Conservation (phyloP, 352 stramenopile species). For the Phytophthora pseudosyringae region DNA sequence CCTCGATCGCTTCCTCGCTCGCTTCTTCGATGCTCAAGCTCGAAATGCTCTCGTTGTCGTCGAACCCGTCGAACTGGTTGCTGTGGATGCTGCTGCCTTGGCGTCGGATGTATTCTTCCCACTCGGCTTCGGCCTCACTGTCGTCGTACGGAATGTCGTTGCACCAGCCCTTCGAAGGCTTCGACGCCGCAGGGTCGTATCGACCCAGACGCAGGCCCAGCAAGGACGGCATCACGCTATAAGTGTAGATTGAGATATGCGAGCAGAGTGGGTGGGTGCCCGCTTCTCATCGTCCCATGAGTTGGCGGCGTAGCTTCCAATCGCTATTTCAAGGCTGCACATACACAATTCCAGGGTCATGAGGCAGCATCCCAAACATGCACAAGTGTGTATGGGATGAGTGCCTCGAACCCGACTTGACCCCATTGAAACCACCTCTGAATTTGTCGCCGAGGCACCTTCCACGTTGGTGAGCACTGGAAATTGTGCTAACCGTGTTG, state of each 20-base stretch:
- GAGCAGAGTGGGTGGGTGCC: neutral
- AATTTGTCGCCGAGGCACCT: neutral
- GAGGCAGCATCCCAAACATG: conserved; percentile 16
- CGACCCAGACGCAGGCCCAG: conserved; percentile 17
- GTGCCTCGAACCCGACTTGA: conserved; percentile 9
- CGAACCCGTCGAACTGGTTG: conserved; percentile 24
- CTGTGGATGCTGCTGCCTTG: conserved; percentile 8
- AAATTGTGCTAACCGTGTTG: too few relatives aligned
- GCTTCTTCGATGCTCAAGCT: conserved; percentile 29
- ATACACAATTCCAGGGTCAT: neutral
- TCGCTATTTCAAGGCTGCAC: conserved; percentile 21
- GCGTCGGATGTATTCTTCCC: conserved; percentile 25
- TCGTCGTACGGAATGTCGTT: conserved; percentile 32
- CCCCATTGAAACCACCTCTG: conserved; percentile 11
- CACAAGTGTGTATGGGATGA: conserved; percentile 15
- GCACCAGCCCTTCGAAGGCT: conserved; percentile 30
- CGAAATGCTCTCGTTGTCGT: conserved; percentile 19
- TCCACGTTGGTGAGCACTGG: too few relatives aligned
- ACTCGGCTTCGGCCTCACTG: conserved; percentile 21
- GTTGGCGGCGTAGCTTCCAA: conserved; percentile 5
- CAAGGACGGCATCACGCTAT: conserved; percentile 31
- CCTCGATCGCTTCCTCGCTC: conserved; percentile 30
- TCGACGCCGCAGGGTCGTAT: conserved; percentile 23
- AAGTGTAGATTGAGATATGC: conserved; percentile 30
- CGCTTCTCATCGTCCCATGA: conserved; percentile 26